Evolutionary conservation across 2,329 filamentous ascomycete species (phyloP).

Genomic region (Microdochium bolleyi): DNA sequence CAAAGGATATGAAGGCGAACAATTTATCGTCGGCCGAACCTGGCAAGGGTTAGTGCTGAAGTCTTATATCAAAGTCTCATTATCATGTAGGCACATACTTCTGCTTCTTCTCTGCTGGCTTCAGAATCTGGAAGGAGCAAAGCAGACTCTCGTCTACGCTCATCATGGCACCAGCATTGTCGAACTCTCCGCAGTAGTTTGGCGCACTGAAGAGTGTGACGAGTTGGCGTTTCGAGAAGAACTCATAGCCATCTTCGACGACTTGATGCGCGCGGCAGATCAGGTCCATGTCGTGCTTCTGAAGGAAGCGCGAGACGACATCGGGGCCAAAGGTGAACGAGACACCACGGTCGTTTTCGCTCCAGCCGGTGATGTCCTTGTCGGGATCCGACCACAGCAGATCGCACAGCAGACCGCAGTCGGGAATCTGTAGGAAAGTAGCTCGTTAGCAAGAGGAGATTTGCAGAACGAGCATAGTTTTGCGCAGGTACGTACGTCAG

Average conservation of each 20-base stretch:
- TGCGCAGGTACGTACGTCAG: constrained; percentile 67
- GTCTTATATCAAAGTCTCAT: constrained; percentile 56
- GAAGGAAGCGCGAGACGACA: constrained; percentile 92
- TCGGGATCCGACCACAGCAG: constrained; percentile 97
- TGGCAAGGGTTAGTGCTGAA: constrained; percentile 72
- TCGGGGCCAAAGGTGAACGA: constrained; percentile 98
- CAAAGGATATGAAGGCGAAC: constrained; percentile 6
- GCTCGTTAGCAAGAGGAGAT: background rate
- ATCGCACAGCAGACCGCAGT: constrained; percentile 95
- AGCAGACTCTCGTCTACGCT: constrained; percentile 97
- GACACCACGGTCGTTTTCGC: constrained; percentile 96
- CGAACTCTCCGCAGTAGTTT: constrained; percentile 99
- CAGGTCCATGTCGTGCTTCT: constrained; percentile 99
- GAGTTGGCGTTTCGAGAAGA: constrained; percentile 97
- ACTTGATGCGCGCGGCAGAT: constrained; percentile 99
- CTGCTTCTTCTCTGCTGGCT: constrained; percentile 99
- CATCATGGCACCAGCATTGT: constrained; percentile 99
- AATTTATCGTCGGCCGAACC: constrained; percentile 89
- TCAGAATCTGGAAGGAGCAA: constrained; percentile 99
- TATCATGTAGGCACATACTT: constrained; percentile 87
- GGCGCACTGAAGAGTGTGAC: constrained; percentile 97
- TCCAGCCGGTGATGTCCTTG: constrained; percentile 99
- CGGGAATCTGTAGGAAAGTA: constrained; percentile 67
- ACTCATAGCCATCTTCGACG: constrained; percentile 98
- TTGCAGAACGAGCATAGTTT: background rate